Evolutionary conservation across 768 basidiomycete genomes (phyloP), one percentile per base, ranked within the genome.

Genomic region (Bullera alba): DNA sequence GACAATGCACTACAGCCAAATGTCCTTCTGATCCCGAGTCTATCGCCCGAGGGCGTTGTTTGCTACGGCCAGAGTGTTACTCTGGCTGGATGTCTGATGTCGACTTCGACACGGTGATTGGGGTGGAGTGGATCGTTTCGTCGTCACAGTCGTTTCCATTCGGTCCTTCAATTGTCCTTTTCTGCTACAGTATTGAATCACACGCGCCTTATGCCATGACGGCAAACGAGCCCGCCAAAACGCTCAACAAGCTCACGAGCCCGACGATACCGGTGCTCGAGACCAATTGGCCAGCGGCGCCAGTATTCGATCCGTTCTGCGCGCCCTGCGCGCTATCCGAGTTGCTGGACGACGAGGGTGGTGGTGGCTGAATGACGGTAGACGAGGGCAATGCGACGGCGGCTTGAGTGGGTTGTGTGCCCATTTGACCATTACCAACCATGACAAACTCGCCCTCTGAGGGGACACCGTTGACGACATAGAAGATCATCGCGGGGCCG

Each of bases 401-500:
- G 46, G 60, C 42, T 0, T 53, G 26, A 17, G 67, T 67, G 3
- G 84, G 78, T 68, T 95, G 92, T 1, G 71, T 72, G 42, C 81
- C 87, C 17, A 95, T 75, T 50, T 81, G 67, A 1, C 93, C 92
- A 46, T 75, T 82, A 4, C 93, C 93, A 23, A 91, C 77, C 54
- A 82, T 87, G 51, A 92, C 77, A 69, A 79, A 79, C 19, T 64
- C 56, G 1, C 84, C 92, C 53, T 83, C 83, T 46, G 83, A 84
- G 0, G 93, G 93, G 10, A 95, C 81, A 39, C 89, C 92, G 51
- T 84, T 78, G 56, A 95, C 79, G 29, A 82, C 84, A 50, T 93
- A 85, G 65, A 82, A 96, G 52, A 95, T 52, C 61, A 91, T 76
- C 0, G 81, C 86, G 3, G 92, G 91, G 12, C 93, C 93, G 4